Evolutionary conservation across 441 rosid genomes (phyloP).

Genomic region (Gossypium gossypioides): DNA sequence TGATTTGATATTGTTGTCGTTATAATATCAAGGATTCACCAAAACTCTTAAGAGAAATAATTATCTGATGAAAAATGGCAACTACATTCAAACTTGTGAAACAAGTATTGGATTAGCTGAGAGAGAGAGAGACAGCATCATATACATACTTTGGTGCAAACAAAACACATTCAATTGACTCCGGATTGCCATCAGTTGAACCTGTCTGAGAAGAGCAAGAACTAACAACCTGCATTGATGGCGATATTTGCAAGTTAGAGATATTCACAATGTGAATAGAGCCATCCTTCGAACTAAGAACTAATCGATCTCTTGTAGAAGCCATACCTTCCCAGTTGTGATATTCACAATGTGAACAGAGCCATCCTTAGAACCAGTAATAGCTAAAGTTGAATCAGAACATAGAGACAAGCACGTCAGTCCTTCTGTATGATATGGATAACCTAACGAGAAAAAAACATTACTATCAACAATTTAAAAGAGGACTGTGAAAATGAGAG

Average conservation of each 20-base stretch:
- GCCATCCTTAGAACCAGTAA: conserved; percentile 73
- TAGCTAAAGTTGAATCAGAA: conserved; percentile 61
- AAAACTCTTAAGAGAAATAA: neutral
- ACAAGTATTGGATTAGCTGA: neutral
- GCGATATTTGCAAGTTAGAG: neutral
- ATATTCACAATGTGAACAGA: conserved; percentile 74
- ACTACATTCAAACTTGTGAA: neutral
- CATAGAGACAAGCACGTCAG: conserved; percentile 66
- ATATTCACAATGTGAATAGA: conserved; percentile 59
- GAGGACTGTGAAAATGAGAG: neutral
- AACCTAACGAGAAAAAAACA: conserved; percentile 37
- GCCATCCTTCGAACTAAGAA: conserved; percentile 38
- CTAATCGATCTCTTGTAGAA: neutral
- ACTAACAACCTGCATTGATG: conserved; percentile 60
- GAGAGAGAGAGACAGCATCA: neutral
- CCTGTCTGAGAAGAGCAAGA: conserved; percentile 55
- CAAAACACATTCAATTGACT: conserved; percentile 61
- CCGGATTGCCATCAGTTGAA: conserved; percentile 50
- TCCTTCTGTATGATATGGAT: conserved; percentile 75
- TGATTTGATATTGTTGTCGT: neutral
- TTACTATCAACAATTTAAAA: neutral
- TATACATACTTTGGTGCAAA: conserved; percentile 50
- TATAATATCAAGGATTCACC: neutral
- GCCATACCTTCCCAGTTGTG: conserved; percentile 56
- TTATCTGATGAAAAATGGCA: neutral